Conservation (phyloP, 495 filamentous ascomycete genomes). For the Penicillium ochrochloron region DNA sequence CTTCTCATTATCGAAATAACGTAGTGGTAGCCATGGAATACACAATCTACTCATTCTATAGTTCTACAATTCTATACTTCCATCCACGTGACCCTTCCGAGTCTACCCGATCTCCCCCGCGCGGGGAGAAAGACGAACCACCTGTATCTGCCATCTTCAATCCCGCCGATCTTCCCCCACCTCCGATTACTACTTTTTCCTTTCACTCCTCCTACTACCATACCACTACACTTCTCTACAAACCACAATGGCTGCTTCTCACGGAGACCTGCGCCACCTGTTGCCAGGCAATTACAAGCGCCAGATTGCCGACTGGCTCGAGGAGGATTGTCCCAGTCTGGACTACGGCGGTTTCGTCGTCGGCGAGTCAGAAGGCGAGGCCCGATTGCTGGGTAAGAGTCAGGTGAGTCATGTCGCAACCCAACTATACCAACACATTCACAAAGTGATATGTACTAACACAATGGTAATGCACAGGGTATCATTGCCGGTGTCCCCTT, state of each 20-base stretch:
- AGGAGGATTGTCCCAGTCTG: conserved; percentile 93
- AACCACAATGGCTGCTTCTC: conserved; percentile 58
- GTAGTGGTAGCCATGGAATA: no score
- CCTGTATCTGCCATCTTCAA: conserved; percentile 6
- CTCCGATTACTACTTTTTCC: background rate
- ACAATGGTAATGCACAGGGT: conserved; percentile 48
- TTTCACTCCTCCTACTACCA: background rate
- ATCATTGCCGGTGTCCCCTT: conserved; percentile 93
- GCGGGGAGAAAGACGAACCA: conserved; percentile 19
- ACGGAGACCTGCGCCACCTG: conserved; percentile 79
- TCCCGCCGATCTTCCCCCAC: conserved; percentile 19
- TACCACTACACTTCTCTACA: background rate
- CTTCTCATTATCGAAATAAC: no score
- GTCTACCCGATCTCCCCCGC: conserved; percentile 26
- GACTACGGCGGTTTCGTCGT: conserved; percentile 98
- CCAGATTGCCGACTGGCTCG: conserved; percentile 80
- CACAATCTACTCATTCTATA: no score
- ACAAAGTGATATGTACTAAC: background rate
- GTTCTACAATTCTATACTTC: background rate
- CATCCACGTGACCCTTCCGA: conserved; percentile 26
- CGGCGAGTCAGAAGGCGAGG: conserved; percentile 74
- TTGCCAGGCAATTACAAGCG: conserved; percentile 84
- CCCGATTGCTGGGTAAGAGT: conserved; percentile 87
- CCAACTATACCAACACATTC: background rate
- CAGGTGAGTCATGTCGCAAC: conserved; percentile 43